Evolutionary conservation across 345 rosid genomes (phyloP).

Genomic region (Punica granatum): DNA sequence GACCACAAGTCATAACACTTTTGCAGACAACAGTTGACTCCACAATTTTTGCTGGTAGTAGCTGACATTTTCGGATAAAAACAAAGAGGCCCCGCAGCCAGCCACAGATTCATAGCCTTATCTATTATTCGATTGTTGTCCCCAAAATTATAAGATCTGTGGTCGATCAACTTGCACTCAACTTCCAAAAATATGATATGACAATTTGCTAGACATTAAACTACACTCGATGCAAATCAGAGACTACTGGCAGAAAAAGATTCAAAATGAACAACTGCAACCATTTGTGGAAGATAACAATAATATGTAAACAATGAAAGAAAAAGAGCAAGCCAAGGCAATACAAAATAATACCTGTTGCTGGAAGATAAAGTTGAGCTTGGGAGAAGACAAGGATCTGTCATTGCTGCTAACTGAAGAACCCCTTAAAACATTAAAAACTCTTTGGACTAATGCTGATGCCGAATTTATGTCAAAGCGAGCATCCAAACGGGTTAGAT

Average conservation of each 20-base stretch:
- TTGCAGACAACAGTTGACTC: neutral
- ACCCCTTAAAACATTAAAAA: constrained; percentile 30
- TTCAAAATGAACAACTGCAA: neutral
- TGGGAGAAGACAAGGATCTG: constrained; percentile 45
- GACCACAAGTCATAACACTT: neutral
- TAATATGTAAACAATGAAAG: neutral
- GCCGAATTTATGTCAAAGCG: constrained; percentile 65
- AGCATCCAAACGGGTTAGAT: constrained; percentile 71
- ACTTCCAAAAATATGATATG: neutral
- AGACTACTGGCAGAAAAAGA: neutral
- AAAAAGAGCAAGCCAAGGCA: neutral
- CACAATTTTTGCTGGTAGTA: too few species aligned
- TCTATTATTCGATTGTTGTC: too few species aligned
- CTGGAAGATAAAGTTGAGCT: constrained; percentile 61
- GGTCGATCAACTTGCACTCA: too few species aligned
- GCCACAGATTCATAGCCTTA: too few species aligned
- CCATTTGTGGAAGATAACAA: neutral
- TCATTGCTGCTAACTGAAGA: constrained; percentile 33
- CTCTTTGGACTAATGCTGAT: constrained; percentile 41
- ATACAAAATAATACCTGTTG: constrained; percentile 58
- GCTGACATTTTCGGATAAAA: too few species aligned
- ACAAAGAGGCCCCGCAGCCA: too few species aligned
- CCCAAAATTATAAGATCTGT: too few species aligned
- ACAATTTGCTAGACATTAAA: neutral
- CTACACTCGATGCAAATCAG: neutral